Conservation (phyloP, 1,284 basidiomycete species). For the Ustilago curta region DNA sequence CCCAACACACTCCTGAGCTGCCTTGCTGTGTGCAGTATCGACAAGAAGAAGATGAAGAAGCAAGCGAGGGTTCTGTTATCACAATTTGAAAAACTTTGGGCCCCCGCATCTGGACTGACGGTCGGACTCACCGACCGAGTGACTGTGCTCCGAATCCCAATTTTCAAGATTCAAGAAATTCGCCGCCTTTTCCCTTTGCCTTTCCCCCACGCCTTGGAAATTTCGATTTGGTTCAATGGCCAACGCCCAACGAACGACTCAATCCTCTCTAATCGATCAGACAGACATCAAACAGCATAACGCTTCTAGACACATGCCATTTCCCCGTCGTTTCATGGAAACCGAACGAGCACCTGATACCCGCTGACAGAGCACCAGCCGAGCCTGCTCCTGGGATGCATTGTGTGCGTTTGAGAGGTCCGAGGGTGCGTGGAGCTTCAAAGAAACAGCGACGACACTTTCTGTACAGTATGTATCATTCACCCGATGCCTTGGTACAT, state of each 20-base stretch:
- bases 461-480: too few relatives aligned
- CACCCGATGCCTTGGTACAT: too few relatives aligned
- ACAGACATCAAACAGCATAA: neutral
- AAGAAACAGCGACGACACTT: too few relatives aligned
- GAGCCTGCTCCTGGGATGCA: neutral
- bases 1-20: neutral
- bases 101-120: neutral
- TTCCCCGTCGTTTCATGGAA: neutral
- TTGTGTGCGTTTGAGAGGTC: too few relatives aligned
- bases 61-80: neutral
- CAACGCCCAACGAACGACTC: too few relatives aligned
- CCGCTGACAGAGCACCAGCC: neutral
- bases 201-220: neutral
- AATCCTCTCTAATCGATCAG: constrained; percentile 6
- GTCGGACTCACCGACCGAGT: neutral
- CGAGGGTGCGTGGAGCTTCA: too few relatives aligned
- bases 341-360: neutral
- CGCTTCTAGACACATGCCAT: neutral
- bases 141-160: neutral
- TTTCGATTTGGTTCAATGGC: too few relatives aligned
- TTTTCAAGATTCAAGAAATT: neutral
- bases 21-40: neutral
- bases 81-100: neutral
- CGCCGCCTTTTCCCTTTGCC: neutral
- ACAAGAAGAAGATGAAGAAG: constrained; percentile 2